A percentile compares a stretch with the other conserved stretches of the same genome.
Evolutionary conservation across 2,329 filamentous ascomycete genomes (phyloP).

Genomic region (Teratosphaeria nubilosa): DNA sequence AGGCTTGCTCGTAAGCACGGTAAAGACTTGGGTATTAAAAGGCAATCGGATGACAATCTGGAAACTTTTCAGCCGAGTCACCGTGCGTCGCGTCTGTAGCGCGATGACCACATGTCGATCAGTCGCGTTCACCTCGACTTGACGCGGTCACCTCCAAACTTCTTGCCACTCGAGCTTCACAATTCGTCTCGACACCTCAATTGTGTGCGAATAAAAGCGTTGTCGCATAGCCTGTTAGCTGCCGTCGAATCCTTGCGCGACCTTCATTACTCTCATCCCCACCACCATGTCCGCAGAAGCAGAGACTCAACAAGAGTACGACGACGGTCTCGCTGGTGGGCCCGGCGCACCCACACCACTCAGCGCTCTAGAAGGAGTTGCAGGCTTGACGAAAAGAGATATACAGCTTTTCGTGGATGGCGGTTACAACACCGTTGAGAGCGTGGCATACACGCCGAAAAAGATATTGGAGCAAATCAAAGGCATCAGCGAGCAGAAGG

Average conservation of each 20-base stretch:
- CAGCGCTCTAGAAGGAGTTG: slow-evolving; percentile 75
- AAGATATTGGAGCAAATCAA: slow-evolving; percentile 88
- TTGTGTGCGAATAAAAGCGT: neutral
- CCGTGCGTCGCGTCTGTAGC: neutral
- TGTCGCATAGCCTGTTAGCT: neutral
- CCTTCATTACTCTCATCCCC: neutral
- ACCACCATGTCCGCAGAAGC: slow-evolving; percentile 41
- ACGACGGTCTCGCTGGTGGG: slow-evolving; percentile 64
- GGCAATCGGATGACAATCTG: too few species aligned
- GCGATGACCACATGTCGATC: neutral
- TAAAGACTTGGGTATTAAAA: too few species aligned
- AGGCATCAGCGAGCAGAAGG: slow-evolving; percentile 95
- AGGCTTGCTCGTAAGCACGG: too few species aligned
- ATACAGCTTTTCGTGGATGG: slow-evolving; percentile 88
- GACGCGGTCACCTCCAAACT: neutral
- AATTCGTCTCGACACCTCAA: neutral
- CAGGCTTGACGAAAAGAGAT: slow-evolving; percentile 85
- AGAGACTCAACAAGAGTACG: slow-evolving; percentile 61
- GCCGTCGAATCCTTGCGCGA: neutral
- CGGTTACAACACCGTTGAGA: slow-evolving; percentile 90
- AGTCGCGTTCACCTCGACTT: neutral
- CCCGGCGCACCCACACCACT: slow-evolving; percentile 92
- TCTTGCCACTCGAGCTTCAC: neutral
- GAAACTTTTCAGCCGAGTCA: neutral
- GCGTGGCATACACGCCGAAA: slow-evolving; percentile 80